Percentiles rank a stretch among this genome's conserved stretches.
Conservation (phyloP, 192 early-diverging fungal species). For the Backusella macrospora region DNA sequence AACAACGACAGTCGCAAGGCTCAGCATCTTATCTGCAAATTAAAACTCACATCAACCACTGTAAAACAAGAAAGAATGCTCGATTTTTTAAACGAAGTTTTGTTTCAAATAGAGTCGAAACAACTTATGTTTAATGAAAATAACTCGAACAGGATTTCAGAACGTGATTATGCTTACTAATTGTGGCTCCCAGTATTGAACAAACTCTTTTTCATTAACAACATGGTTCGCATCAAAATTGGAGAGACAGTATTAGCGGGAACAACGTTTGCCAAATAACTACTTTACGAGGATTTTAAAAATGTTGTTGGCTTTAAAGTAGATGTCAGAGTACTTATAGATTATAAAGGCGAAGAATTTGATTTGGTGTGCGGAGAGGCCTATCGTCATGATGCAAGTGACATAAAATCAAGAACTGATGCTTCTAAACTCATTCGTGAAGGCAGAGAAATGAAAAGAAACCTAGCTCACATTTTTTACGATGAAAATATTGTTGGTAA, state of each 20-base stretch:
- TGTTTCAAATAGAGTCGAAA: too few relatives aligned
- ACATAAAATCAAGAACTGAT: not conserved
- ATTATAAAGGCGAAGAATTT: not conserved
- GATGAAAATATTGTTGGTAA: not conserved
- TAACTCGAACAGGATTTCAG: conserved; percentile 2
- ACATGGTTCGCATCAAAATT: not conserved
- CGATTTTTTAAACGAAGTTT: too few relatives aligned
- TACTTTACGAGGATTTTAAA: not conserved
- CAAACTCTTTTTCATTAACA: not conserved
- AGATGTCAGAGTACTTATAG: not conserved
- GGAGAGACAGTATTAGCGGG: conserved; percentile 7
- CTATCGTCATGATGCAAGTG: not conserved
- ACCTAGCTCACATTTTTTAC: not conserved
- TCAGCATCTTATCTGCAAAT: too few relatives aligned
- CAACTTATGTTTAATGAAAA: conserved; percentile 2
- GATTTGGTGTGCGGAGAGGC: conserved; percentile 4
- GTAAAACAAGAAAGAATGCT: too few relatives aligned
- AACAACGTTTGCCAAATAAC: not conserved
- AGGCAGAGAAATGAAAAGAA: not conserved
- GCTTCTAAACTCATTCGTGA: not conserved
- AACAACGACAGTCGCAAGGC: too few relatives aligned
- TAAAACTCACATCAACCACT: too few relatives aligned
- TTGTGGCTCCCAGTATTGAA: conserved; percentile 13
- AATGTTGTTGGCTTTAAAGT: conserved; percentile 16
- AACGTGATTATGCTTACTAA: conserved; percentile 13